Conservation (phyloP, 2,329 filamentous ascomycete genomes). For the Aspergillus pseudoglaucus region DNA sequence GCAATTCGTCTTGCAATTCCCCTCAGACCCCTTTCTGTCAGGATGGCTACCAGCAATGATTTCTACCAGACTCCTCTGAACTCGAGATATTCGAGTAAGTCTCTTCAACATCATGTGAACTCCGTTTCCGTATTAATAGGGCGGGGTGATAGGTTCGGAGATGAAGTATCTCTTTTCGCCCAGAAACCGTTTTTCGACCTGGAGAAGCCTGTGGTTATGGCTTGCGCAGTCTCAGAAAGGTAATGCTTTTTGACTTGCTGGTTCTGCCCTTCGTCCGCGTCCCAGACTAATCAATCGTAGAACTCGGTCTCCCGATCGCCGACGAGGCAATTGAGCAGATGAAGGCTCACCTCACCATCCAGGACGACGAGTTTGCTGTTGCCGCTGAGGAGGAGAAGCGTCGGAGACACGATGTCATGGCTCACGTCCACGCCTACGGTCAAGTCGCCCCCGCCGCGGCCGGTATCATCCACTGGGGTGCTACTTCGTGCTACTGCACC, state of each 20-base stretch:
- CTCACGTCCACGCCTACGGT: slow-evolving; percentile 69
- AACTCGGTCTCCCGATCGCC: slow-evolving; percentile 69
- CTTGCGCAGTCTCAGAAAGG: slow-evolving; percentile 72
- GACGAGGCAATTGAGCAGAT: slow-evolving; percentile 71
- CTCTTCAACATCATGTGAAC: slow-evolving; percentile 5
- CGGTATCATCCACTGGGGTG: slow-evolving; percentile 74
- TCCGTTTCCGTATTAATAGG: background rate
- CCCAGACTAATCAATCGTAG: slow-evolving; percentile 28
- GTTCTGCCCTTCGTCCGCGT: background rate
- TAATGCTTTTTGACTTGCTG: slow-evolving; percentile 12
- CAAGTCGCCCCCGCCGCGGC: slow-evolving; percentile 67
- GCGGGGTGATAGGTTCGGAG: slow-evolving; percentile 41
- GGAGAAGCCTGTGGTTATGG: slow-evolving; percentile 79
- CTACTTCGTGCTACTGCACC: slow-evolving; percentile 53
- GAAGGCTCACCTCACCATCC: slow-evolving; percentile 64
- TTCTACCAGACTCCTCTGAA: slow-evolving; percentile 63
- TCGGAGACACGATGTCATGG: slow-evolving; percentile 59
- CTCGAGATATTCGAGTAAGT: slow-evolving; percentile 62
- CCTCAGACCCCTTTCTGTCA: slow-evolving; percentile 16
- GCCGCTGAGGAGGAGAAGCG: slow-evolving; percentile 70
- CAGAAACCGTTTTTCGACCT: slow-evolving; percentile 66
- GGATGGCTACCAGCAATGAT: slow-evolving; percentile 42
- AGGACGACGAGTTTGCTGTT: slow-evolving; percentile 69
- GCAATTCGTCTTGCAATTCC: slow-evolving; percentile 15
- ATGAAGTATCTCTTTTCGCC: slow-evolving; percentile 77